A percentile compares a stretch with the other conserved stretches of the same genome.
Evolutionary conservation across 75 land plant genomes (phyloP).

Genomic region (Azolla pinnata): DNA sequence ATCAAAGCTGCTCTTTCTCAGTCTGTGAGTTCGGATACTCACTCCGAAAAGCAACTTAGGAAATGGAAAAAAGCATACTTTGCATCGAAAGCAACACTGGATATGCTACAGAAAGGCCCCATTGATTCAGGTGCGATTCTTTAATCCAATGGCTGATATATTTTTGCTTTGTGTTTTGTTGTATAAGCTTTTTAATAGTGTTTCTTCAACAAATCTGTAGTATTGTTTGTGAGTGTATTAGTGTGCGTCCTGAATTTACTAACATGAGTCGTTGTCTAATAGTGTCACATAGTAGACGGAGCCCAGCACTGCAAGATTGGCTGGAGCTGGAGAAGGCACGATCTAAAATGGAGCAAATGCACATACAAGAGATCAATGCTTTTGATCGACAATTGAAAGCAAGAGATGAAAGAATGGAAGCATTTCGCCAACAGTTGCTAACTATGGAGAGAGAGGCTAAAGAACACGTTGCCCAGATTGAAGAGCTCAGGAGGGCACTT

Average conservation of each 20-base stretch:
- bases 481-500: conserved; percentile 28
- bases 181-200: not conserved
- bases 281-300: too few species aligned
- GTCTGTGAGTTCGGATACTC: not conserved
- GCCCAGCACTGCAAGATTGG: conserved; percentile 43
- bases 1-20: not conserved
- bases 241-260: too few species aligned
- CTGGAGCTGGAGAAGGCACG: conserved; percentile 38
- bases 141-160: not conserved
- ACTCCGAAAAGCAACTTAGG: not conserved
- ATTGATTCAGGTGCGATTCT: not conserved
- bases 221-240: too few species aligned
- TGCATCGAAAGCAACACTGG: not conserved
- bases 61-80: not conserved
- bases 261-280: too few species aligned
- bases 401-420: conserved; percentile 67
- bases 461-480: conserved; percentile 35
- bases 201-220: not conserved
- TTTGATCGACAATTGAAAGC: conserved; percentile 67
- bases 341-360: conserved; percentile 41
- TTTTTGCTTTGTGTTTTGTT: not conserved
- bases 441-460: conserved; percentile 54
- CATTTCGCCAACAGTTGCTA: conserved; percentile 37
- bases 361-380: conserved; percentile 58
- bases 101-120: not conserved